Evolutionary conservation across 1,139 yeast species (phyloP).

Genomic region (Yarrowia galli): DNA sequence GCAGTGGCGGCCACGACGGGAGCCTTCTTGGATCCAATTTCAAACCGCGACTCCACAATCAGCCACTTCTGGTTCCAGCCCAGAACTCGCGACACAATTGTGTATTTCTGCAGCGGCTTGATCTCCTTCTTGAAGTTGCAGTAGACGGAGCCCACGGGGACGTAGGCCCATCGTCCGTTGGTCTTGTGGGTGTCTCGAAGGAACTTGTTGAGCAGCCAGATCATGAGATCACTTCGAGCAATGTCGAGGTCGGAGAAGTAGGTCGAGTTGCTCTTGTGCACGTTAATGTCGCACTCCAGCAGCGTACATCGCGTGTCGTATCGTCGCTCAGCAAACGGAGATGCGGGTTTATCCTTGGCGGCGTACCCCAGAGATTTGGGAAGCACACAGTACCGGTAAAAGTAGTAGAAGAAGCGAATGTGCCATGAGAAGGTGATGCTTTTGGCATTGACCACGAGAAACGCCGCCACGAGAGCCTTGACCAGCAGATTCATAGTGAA

Average conservation of each 20-base stretch:
- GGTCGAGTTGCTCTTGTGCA: slow-evolving; percentile 88
- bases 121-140: slow-evolving; percentile 76
- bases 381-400: slow-evolving; percentile 49
- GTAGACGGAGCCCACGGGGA: slow-evolving; percentile 81
- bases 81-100: slow-evolving; percentile 64
- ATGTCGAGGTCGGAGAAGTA: slow-evolving; percentile 84
- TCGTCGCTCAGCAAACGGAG: slow-evolving; percentile 57
- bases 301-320: slow-evolving; percentile 70
- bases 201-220: slow-evolving; percentile 57
- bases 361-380: slow-evolving; percentile 43
- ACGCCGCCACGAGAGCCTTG: slow-evolving; percentile 24
- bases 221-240: slow-evolving; percentile 71
- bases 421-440: slow-evolving; percentile 74
- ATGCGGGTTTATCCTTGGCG: slow-evolving; percentile 37
- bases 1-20: slow-evolving; percentile 65
- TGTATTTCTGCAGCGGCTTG: slow-evolving; percentile 66
- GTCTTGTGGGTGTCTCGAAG: slow-evolving; percentile 49
- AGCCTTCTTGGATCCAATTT: slow-evolving; percentile 52
- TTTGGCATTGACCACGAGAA: slow-evolving; percentile 53
- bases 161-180: slow-evolving; percentile 64
- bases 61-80: slow-evolving; percentile 94
- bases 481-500: slow-evolving; percentile 5
- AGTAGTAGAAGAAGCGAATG: slow-evolving; percentile 63
- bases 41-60: slow-evolving; percentile 72
- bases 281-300: slow-evolving; percentile 81